phyloP scores from a whole-genome alignment of 2,329 filamentous ascomycete species.

The Colletotrichum sp. region DNA sequence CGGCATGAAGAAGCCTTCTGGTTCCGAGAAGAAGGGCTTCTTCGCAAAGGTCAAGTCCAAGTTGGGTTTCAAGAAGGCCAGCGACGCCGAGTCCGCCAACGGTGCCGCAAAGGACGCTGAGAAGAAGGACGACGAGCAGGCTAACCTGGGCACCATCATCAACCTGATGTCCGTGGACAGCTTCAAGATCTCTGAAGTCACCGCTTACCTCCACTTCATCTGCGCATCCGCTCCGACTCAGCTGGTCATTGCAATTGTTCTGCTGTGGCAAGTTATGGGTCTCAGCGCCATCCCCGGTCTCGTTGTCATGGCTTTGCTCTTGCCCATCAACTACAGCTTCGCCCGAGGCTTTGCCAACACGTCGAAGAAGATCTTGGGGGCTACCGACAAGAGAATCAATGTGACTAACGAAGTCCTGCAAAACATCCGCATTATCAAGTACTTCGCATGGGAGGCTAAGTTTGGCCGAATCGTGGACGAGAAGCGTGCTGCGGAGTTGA shows the following conservation, averaged over 20 bases:
- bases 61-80: constrained; percentile 62
- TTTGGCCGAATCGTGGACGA: constrained; percentile 89
- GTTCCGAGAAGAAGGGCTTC: constrained; percentile 42
- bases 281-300: constrained; percentile 94
- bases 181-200: constrained; percentile 96
- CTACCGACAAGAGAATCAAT: constrained; percentile 94
- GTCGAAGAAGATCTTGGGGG: constrained; percentile 89
- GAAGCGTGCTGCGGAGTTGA: constrained; percentile 81
- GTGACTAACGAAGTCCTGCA: constrained; percentile 96
- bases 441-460: constrained; percentile 96
- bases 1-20: constrained; percentile 53
- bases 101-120: constrained; percentile 39
- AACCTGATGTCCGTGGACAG: constrained; percentile 99
- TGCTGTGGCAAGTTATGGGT: constrained; percentile 91
- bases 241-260: constrained; percentile 76
- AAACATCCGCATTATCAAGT: constrained; percentile 99
- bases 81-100: constrained; percentile 36
- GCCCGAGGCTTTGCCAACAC: constrained; percentile 84
- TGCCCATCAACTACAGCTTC: constrained; percentile 90
- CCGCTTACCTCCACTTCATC: constrained; percentile 95
- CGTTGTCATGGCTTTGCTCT: constrained; percentile 83
- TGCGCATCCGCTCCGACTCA: constrained; percentile 91
- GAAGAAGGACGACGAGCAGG: constrained; percentile 69
- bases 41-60: constrained; percentile 58
- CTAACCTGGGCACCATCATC: constrained; percentile 97